Conservation (phyloP, 768 basidiomycete genomes). For the Sarcodon sp. region DNA sequence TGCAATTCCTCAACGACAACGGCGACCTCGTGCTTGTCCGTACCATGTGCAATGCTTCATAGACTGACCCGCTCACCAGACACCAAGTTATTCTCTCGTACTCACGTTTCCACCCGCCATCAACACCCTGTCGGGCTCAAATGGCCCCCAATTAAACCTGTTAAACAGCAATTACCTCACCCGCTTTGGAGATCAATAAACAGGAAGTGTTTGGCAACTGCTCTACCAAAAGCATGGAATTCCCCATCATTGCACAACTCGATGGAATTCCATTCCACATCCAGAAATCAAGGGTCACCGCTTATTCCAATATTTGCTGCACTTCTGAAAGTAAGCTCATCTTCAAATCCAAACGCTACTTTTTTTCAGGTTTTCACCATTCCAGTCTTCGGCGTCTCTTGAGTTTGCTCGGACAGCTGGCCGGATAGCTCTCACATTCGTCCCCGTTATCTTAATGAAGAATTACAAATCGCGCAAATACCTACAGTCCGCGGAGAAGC, state of each 20-base stretch:
- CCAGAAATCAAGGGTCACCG: constrained; percentile 19
- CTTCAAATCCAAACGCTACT: constrained; percentile 5
- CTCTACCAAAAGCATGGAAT: no score
- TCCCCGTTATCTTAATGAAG: constrained; percentile 54
- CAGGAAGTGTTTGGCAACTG: no score
- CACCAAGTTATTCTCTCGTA: background rate
- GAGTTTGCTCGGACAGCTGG: constrained; percentile 58
- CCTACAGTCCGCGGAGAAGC: constrained; percentile 36
- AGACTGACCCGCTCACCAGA: background rate
- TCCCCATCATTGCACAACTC: background rate
- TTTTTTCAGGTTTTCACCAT: background rate
- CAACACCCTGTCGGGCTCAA: no score
- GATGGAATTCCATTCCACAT: constrained; percentile 27
- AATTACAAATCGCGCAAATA: constrained; percentile 37
- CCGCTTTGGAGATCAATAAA: no score
- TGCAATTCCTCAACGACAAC: background rate
- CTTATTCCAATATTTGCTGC: constrained; percentile 44
- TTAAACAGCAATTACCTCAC: no score
- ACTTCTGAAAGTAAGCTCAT: constrained; percentile 45
- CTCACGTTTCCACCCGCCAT: background rate
- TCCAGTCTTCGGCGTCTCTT: constrained; percentile 61
- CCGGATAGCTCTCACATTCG: constrained; percentile 62
- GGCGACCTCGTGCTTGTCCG: background rate
- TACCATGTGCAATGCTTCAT: background rate
- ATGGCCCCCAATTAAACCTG: no score